Evolutionary conservation across 768 basidiomycete species (phyloP), one percentile per base, ranked within the genome.

Genomic region (Pleurotus salmoneostramineus): DNA sequence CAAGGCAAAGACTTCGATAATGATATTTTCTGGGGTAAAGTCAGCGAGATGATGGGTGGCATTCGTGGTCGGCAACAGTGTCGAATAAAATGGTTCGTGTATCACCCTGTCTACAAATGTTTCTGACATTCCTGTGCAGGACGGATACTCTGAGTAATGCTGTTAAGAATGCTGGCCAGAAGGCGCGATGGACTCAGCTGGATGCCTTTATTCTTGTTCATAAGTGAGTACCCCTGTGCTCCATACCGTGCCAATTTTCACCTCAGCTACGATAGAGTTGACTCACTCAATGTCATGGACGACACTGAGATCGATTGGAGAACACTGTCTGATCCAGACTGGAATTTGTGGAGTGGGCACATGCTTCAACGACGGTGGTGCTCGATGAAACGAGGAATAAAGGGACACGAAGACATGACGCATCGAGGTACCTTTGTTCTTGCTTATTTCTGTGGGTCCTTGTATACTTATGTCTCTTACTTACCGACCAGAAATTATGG

Each of bases 231-330:
- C 14, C 5, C n/a, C 31, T 46, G 5, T 57, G 61, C 51, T 17
- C 46, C 36, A 27, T 27, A 27, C 48, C 55, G 36, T 36, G 37
- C 54, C 1, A 12, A 27, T 14, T 15, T 31, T 50, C 56, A 62
- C 54, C 59, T 44, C 56, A 56, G 15, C 14, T 50, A 49, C 17
- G 46, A 5, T 64, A 93, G 91, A 69, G 76, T 94, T 50, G 88
- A 87, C 65, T 84, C 88, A 0, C 69, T 93, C 48, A 80, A 85
- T 58, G 88, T 93, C 54, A 77, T 80, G 45, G 86, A 93, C 64
- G 91, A 94, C 63, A 87, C 83, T 32, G 92, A 93, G 65, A 88
- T 94, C 47, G 87, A 91, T 63, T 94, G 91, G 92, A 91, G 90
- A 65, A 78, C 79, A 14, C 74, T 93, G 8, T 74, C 83, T 1